Percentiles rank a stretch among this genome's conserved stretches.
Conservation (phyloP, 805 yeast genomes). For the Wickerhamiella qilinensis region DNA sequence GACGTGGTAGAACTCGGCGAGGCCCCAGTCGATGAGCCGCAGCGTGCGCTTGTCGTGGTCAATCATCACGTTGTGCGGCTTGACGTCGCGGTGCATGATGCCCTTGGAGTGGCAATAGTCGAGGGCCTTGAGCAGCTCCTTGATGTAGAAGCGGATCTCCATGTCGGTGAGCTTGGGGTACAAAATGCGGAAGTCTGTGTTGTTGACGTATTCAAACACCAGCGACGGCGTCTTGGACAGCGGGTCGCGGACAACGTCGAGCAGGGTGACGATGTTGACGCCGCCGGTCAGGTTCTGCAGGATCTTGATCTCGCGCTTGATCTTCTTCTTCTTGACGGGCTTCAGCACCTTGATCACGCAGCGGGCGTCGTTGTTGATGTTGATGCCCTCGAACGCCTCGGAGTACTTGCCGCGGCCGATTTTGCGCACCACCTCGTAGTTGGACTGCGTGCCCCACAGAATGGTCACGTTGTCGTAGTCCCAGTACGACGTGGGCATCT, state of each 20-base stretch:
- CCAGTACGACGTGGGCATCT: conserved; percentile 72
- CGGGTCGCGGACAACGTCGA: conserved; percentile 79
- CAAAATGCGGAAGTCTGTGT: conserved; percentile 70
- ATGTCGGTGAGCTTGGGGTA: conserved; percentile 63
- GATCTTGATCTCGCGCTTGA: conserved; percentile 78
- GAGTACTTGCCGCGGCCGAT: conserved; percentile 89
- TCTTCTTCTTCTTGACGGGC: conserved; percentile 86
- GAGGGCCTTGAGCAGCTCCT: conserved; percentile 63
- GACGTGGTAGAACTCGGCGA: conserved; percentile 84
- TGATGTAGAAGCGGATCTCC: conserved; percentile 74
- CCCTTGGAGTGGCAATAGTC: conserved; percentile 90
- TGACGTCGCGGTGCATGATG: conserved; percentile 86
- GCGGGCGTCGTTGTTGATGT: conserved; percentile 36
- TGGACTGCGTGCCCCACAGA: conserved; percentile 72
- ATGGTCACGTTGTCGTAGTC: conserved; percentile 59
- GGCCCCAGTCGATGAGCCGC: conserved; percentile 85
- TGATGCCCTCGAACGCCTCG: conserved; percentile 79
- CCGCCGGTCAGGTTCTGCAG: conserved; percentile 74
- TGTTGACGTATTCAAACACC: conserved; percentile 70
- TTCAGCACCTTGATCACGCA: conserved; percentile 84
- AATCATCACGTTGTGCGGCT: conserved; percentile 88
- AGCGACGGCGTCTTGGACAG: conserved; percentile 67
- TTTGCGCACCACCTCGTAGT: conserved; percentile 70
- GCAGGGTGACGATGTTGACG: conserved; percentile 56
- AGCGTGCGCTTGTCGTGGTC: conserved; percentile 48